Evolutionary conservation across 805 yeast genomes (phyloP), one percentile per base, ranked within the genome.

Genomic region (Diddensiella transvaalensis): DNA sequence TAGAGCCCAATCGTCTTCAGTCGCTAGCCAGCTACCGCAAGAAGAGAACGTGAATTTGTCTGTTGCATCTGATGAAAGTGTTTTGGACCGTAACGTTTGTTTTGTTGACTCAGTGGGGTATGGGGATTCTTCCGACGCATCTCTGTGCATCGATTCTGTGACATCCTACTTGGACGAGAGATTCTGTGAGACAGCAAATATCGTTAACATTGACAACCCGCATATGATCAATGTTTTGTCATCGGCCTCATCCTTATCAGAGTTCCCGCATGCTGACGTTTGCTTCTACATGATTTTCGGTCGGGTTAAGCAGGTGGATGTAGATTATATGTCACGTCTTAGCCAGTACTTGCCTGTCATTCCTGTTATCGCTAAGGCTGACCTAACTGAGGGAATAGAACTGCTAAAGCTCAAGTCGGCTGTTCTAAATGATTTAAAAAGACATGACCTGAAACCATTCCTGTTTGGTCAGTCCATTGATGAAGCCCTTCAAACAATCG

Each of bases 81-180:
- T 47, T 1, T 44, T 60, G 32, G 59, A 56, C 42, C 45, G 56
- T 3, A 60, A 60, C 36, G 26, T 60, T 6, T 52, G 58, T 26
- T 56, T 60, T 39, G 59, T 57, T 8, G 62, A 58, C 40, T 44
- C 57, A 2, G 30, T 38, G 1, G 60, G 60, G n/a, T 53, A 53
- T 29, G 56, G 55, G 10, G 49, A 50, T n/a, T 36, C 29, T 33
- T 19, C 44, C 3, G 51, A 54, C 11, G 47, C 54, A 3, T 30
- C 21, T 15, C 45, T 22, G 10, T 58, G 51, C 40, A 39, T 58
- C 21, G 57, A 56, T 38, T 22, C 47, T 4, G 56, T 58, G 13
- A 23, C 47, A 11, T 23, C 40, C n/a, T 60, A 60, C 36, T 50
- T 60, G 33, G 63, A 60, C 15, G 49, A 43, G 10, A 43, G 48